Percentiles rank a stretch among this genome's conserved stretches.
phyloP scores from a whole-genome alignment of 176 grass and related monocot species.

The Rhipidocladum racemiflorum region DNA sequence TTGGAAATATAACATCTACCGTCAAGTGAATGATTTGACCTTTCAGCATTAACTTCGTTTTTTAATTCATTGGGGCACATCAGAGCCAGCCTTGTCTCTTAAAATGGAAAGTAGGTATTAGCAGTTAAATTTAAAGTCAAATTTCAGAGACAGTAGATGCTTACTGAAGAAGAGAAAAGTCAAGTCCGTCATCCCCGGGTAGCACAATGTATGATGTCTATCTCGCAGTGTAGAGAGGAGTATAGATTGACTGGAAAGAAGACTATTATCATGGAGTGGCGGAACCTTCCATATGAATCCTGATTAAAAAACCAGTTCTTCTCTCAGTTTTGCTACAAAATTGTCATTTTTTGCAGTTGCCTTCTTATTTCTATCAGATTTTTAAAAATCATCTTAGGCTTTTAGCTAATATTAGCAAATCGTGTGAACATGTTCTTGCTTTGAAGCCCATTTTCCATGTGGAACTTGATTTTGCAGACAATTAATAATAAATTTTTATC shows the following conservation, averaged over 20 bases:
- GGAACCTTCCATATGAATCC: no score
- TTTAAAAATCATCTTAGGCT: no score
- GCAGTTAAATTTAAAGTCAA: not conserved
- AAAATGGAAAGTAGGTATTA: not conserved
- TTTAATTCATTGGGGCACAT: not conserved
- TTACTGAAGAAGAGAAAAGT: not conserved
- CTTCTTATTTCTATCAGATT: constrained; percentile 13
- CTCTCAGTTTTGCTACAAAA: no score
- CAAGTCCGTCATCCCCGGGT: no score
- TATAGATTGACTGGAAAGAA: no score
- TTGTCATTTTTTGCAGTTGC: not conserved
- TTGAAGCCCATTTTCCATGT: not conserved
- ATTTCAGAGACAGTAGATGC: not conserved
- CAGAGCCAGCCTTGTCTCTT: not conserved
- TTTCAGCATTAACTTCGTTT: constrained; percentile 8
- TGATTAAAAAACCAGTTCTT: no score
- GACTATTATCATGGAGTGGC: no score
- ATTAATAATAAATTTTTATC: not conserved
- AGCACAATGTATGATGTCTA: no score
- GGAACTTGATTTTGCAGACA: not conserved
- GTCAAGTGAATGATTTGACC: not conserved
- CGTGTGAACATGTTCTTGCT: not conserved
- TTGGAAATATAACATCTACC: not conserved
- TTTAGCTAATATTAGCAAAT: not conserved
- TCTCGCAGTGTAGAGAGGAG: no score